These are phyloP conservation scores for Thalassiosira mediterranea DNA, from an alignment of 352 stramenopile species.

Conservation along the genomic window DNA sequence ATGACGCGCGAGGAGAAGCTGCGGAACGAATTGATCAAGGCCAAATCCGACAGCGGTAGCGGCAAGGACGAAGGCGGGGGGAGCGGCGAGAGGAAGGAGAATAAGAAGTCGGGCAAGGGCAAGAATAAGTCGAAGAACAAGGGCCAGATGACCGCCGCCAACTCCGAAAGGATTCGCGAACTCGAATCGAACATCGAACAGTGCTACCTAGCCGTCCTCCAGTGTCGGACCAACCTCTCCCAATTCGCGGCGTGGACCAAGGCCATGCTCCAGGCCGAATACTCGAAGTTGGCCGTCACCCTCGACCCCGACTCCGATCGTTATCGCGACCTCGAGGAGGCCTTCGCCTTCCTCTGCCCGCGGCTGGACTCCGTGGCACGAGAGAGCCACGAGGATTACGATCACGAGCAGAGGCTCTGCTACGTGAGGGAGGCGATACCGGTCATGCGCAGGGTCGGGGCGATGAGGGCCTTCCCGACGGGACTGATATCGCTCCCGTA, in stretches of 20 bases:
- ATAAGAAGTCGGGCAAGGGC: not conserved
- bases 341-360: conserved; percentile 28
- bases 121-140: conserved; percentile 23
- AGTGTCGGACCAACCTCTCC: not conserved
- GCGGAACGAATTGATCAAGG: conserved; percentile 18
- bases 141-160: not conserved
- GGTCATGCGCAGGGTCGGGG: conserved; percentile 12
- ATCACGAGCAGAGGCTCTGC: conserved; percentile 19
- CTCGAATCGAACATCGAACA: conserved; percentile 18
- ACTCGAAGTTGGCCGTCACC: conserved; percentile 20
- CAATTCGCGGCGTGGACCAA: conserved; percentile 10
- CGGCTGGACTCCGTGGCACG: not conserved
- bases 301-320: conserved; percentile 1
- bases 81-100: not conserved
- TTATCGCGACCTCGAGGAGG: conserved; percentile 18
- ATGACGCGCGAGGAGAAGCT: conserved; percentile 14
- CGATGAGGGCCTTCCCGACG: not conserved
- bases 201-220: not conserved
- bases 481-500: conserved; percentile 24
- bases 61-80: conserved; percentile 3
- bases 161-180: not conserved
- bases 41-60: not conserved
- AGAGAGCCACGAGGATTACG: conserved; percentile 3
- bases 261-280: conserved; percentile 29
- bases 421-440: conserved; percentile 36